Base-by-base conservation (phyloP, 169 alveolate species). In the Cyclospora cayetanensis region DNA sequence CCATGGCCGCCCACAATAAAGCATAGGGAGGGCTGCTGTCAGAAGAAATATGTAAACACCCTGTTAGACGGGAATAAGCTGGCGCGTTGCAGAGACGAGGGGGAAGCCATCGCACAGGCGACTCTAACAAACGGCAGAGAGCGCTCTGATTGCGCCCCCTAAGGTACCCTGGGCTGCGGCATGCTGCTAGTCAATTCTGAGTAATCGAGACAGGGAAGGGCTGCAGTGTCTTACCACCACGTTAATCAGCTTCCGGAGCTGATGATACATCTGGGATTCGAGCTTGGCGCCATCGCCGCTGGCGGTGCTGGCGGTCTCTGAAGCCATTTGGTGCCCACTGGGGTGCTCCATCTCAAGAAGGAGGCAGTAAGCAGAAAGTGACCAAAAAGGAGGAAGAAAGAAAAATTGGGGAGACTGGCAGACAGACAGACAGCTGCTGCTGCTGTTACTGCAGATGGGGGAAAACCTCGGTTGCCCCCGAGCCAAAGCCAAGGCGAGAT, bases 241-340 rank as follows among this genome's bases (percentile, higher is more conserved):
- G 63, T 90, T 93, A 35, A 93, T 93, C 37, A 93, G 90, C 88
- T 83, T 70, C 41, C 95, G 76, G 41, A 93, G 86, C 63, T 90
- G 91, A n/a, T 90, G 91, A 39, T 93, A 93, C 86, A 93, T 84
- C 68, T 85, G 93, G 2, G 94, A 92, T 53, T 92, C 94, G 72
- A 90, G 65, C 35, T 77, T 72, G 65, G 50, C 63, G 41, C 87
- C 92, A 27, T 41, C 91, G 63, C 72, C 80, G 65, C 72, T 63
- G 43, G 82, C 63, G 70, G 70, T 79, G 89, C 76, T 79, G 86
- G 86, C 86, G 66, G 86, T 76, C 86, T 76, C 86, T 25, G 86
- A 76, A 41, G 86, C 55, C 86, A 76, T 76, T 41, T 76, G 86
- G 11, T 60, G 86, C 65, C 86, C 86, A 41, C 31, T 76, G 86